Conservation (phyloP, 805 yeast species). For the Monosporozyma unispora region DNA sequence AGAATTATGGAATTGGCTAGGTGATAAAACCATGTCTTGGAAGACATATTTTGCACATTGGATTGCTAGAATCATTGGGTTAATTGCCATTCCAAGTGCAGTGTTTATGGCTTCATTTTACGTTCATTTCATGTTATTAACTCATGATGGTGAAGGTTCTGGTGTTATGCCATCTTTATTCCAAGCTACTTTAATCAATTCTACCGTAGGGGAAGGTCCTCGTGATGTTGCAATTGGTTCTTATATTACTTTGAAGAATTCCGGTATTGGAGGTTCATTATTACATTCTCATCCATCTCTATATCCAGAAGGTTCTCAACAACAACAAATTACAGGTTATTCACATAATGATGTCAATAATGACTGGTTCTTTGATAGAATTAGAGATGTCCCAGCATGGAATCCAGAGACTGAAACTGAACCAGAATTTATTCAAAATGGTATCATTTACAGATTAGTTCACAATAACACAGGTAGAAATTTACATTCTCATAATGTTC, state of each 20-base stretch:
- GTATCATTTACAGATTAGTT: constrained; percentile 58
- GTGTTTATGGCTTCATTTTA: constrained; percentile 63
- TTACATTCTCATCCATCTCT: constrained; percentile 81
- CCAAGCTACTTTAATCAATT: constrained; percentile 67
- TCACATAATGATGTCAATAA: constrained; percentile 84
- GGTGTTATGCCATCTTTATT: constrained; percentile 71
- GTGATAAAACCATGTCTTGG: constrained; percentile 50
- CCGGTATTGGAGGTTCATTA: constrained; percentile 66
- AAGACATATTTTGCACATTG: constrained; percentile 49
- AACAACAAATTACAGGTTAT: constrained; percentile 91
- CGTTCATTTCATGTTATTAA: constrained; percentile 63
- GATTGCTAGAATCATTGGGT: constrained; percentile 54
- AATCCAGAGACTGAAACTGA: constrained; percentile 23
- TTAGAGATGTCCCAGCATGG: constrained; percentile 33
- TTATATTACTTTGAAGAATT: constrained; percentile 45
- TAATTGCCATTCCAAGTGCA: constrained; percentile 53
- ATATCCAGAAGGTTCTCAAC: constrained; percentile 87
- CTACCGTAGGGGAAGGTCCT: constrained; percentile 57
- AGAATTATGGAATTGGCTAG: constrained; percentile 80
- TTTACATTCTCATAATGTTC: constrained; percentile 72
- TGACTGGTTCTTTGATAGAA: constrained; percentile 64
- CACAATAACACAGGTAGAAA: constrained; percentile 68
- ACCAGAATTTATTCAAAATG: constrained; percentile 41
- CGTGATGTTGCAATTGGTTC: constrained; percentile 61
- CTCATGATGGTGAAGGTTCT: constrained; percentile 74